Conservation (phyloP, 179 eudicot genomes). For the Silene vulgaris region DNA sequence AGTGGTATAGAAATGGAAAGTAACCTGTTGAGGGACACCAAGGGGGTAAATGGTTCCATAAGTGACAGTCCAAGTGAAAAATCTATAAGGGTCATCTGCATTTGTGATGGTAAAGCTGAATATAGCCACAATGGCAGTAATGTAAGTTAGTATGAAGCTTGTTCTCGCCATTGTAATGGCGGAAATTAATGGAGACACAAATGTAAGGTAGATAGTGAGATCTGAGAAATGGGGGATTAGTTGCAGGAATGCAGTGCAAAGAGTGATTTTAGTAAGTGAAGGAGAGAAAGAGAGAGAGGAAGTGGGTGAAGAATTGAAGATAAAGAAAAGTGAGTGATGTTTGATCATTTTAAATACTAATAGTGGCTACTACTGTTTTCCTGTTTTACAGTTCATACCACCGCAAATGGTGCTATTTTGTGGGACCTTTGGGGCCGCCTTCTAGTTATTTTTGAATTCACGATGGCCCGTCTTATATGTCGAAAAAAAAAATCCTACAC, state of each 20-base stretch:
- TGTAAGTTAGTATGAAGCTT: conserved; percentile 25
- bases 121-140: conserved; percentile 32
- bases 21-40: conserved; percentile 73
- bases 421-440: conserved; percentile 2
- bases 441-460: too few species aligned
- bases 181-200: not conserved
- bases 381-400: not conserved
- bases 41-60: conserved; percentile 75
- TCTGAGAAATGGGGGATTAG: not conserved
- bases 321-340: not conserved
- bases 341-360: not conserved
- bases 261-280: not conserved
- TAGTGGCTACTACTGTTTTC: not conserved
- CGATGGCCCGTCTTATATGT: too few species aligned
- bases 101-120: conserved; percentile 41
- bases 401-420: conserved; percentile 16
- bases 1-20: not conserved
- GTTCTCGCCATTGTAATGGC: conserved; percentile 8
- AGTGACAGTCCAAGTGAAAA: conserved; percentile 75
- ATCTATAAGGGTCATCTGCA: conserved; percentile 65
- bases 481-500: too few species aligned
- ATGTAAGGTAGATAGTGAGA: conserved; percentile 5
- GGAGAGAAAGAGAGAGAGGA: not conserved
- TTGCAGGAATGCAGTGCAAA: not conserved
- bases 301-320: conserved; percentile 7